Evolutionary conservation across 208 protist genomes (phyloP).

Genomic region (Porcisia hertigi): DNA sequence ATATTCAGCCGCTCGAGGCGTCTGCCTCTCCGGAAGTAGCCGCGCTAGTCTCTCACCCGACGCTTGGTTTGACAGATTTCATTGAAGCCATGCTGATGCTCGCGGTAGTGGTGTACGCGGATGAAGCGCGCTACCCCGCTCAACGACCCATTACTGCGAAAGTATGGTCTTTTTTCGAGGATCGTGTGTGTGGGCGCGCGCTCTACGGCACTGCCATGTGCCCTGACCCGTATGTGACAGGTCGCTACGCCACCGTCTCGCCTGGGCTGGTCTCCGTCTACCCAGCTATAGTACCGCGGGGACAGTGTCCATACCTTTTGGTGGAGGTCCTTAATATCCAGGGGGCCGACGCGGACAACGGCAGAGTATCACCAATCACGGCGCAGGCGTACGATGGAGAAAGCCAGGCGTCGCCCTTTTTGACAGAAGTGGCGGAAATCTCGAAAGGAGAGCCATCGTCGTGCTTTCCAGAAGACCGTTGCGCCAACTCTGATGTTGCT

Average conservation of each 20-base stretch:
- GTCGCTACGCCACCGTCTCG: conserved; percentile 21
- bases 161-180: conserved; percentile 77
- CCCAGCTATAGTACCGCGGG: conserved; percentile 19
- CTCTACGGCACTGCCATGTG: conserved; percentile 24
- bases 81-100: conserved; percentile 84
- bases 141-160: conserved; percentile 80
- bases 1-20: not conserved
- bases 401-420: not conserved
- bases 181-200: conserved; percentile 48
- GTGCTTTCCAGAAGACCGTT: not conserved
- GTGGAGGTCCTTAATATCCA: conserved; percentile 27
- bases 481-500: not conserved
- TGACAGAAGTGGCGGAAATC: conserved; percentile 16
- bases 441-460: not conserved
- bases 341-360: not conserved
- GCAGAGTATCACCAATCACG: not conserved
- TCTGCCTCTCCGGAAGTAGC: conserved; percentile 4
- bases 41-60: conserved; percentile 3
- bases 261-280: conserved; percentile 30
- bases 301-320: conserved; percentile 16
- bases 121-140: conserved; percentile 52
- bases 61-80: conserved; percentile 70
- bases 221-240: conserved; percentile 30
- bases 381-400: not conserved
- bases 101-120: conserved; percentile 72